Conservation (phyloP, 352 stramenopile species). For the Pythium vanterpoolii region DNA sequence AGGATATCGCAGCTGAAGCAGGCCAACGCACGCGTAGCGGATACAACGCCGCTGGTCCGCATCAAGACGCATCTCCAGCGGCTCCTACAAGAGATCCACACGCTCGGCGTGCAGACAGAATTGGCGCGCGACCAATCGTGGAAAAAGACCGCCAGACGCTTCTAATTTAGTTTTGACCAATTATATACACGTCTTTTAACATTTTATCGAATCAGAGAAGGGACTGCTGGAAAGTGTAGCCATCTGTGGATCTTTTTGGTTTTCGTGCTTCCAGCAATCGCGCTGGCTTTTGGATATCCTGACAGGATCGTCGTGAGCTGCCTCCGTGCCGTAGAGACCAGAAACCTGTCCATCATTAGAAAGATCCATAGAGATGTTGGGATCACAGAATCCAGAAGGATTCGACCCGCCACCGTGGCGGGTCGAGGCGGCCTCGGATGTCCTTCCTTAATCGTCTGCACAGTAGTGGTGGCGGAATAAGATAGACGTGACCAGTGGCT, state of each 20-base stretch:
- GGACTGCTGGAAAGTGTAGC: not conserved
- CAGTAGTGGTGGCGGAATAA: not conserved
- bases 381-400: not conserved
- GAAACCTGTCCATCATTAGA: too few relatives aligned
- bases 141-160: not conserved
- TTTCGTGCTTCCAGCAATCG: not conserved
- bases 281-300: too few relatives aligned
- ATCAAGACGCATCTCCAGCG: conserved; percentile 41
- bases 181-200: not conserved
- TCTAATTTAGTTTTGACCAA: not conserved
- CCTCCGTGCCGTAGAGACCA: too few relatives aligned
- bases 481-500: not conserved
- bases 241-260: not conserved
- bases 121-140: conserved; percentile 38
- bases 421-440: too few relatives aligned
- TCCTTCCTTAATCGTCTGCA: not conserved
- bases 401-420: not conserved
- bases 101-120: conserved; percentile 34
- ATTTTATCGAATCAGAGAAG: not conserved
- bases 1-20: conserved; percentile 7
- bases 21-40: conserved; percentile 12
- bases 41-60: conserved; percentile 28
- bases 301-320: too few relatives aligned
- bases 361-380: too few relatives aligned
- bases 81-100: conserved; percentile 41